Percentiles rank a stretch among this genome's conserved stretches.
These are phyloP conservation scores for Fragaria iinumae DNA, from an alignment of 306 rosid species.

Conservation along the genomic window DNA sequence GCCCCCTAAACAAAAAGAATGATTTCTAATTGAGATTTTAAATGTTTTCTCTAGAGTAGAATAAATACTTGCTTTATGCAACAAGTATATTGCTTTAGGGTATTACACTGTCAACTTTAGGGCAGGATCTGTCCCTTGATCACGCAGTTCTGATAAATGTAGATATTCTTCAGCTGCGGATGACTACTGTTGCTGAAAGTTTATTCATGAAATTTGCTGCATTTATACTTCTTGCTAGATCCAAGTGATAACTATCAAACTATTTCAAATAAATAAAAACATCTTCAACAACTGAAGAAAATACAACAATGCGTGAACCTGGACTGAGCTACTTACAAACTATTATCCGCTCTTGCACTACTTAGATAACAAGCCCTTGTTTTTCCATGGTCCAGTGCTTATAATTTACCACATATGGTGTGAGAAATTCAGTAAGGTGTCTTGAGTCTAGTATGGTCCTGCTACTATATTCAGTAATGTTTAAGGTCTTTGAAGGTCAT, in stretches of 20 bases:
- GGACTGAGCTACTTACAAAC: background rate
- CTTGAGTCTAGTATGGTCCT: background rate
- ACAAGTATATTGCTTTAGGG: background rate
- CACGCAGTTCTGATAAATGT: too few species aligned
- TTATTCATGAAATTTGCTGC: background rate
- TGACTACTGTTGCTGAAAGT: background rate
- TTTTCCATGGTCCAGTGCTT: background rate
- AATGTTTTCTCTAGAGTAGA: background rate
- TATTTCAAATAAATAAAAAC: background rate
- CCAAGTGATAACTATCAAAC: background rate
- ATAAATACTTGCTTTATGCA: background rate
- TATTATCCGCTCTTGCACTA: background rate
- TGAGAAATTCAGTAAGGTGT: background rate
- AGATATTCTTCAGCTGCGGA: background rate
- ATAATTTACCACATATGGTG: background rate
- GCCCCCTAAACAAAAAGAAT: background rate
- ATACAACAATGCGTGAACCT: background rate
- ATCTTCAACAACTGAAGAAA: too few species aligned
- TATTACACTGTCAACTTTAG: too few species aligned
- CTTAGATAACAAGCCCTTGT: background rate
- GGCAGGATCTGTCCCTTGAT: too few species aligned
- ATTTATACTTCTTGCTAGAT: background rate
- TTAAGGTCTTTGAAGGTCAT: background rate
- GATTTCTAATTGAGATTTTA: background rate
- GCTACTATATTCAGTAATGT: background rate